phyloP scores from a whole-genome alignment of 1,284 basidiomycete genomes.

The Clitocybe nebularis region DNA sequence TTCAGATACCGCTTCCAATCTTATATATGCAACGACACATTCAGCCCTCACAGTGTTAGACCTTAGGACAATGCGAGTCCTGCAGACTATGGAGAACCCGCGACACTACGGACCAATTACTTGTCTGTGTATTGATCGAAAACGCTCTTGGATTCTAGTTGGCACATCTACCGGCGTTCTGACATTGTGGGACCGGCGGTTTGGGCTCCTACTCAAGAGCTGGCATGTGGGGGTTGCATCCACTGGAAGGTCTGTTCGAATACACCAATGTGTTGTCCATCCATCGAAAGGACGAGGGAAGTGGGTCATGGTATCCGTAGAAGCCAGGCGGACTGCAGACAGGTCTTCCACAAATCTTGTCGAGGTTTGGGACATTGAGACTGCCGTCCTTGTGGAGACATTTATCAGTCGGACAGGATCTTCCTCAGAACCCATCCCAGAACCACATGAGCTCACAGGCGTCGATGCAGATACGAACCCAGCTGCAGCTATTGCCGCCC shows the following conservation, averaged over 20 bases:
- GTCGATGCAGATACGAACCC: constrained; percentile 58
- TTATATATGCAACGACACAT: constrained; percentile 84
- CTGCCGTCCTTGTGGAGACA: constrained; percentile 61
- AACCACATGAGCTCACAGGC: constrained; percentile 46
- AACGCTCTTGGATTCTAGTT: constrained; percentile 82
- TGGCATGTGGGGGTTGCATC: constrained; percentile 76
- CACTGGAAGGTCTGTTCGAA: constrained; percentile 46
- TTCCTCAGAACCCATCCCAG: constrained; percentile 42
- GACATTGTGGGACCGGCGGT: constrained; percentile 91
- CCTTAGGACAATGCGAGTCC: constrained; percentile 77
- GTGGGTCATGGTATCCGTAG: constrained; percentile 85
- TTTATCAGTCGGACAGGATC: constrained; percentile 51
- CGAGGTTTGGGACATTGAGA: constrained; percentile 82
- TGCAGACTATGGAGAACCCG: constrained; percentile 80
- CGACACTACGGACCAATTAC: constrained; percentile 85
- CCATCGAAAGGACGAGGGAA: constrained; percentile 84
- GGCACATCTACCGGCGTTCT: constrained; percentile 84
- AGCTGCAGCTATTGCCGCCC: constrained; percentile 63
- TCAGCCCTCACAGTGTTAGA: constrained; percentile 80
- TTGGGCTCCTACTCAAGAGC: constrained; percentile 83
- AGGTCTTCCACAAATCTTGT: constrained; percentile 46
- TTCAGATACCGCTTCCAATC: constrained; percentile 65
- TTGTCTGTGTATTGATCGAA: constrained; percentile 77
- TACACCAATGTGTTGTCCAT: constrained; percentile 76
- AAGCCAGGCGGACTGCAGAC: constrained; percentile 43